Evolutionary conservation across 257 asterid genomes (phyloP).

Genomic region (Phtheirospermum japonicum): DNA sequence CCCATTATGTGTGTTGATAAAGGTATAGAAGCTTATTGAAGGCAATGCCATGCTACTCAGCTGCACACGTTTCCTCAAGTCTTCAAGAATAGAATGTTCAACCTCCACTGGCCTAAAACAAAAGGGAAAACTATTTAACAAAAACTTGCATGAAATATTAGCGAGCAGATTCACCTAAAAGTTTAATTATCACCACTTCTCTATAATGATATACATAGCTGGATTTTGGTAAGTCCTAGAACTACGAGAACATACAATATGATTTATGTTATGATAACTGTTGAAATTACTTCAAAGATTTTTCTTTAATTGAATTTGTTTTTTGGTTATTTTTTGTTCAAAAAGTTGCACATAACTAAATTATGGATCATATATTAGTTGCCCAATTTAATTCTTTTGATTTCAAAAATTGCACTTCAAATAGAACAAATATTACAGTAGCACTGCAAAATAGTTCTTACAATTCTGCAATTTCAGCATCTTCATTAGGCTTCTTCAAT

Average conservation of each 20-base stretch:
- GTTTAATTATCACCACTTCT: constrained; percentile 3
- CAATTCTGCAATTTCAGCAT: neutral
- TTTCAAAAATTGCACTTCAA: constrained; percentile 6
- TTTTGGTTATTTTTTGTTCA: neutral
- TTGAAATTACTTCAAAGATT: neutral
- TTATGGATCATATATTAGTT: neutral
- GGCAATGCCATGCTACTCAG: constrained; percentile 74
- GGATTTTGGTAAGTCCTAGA: too few species aligned
- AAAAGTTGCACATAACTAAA: neutral
- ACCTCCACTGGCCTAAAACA: constrained; percentile 72
- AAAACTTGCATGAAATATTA: constrained; percentile 11
- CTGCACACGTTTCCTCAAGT: constrained; percentile 90
- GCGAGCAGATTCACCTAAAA: constrained; percentile 22
- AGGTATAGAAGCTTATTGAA: constrained; percentile 89
- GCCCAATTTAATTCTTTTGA: too few species aligned
- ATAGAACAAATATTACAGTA: neutral
- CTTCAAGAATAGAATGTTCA: constrained; percentile 93
- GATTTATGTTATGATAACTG: constrained; percentile 4
- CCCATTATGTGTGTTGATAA: constrained; percentile 89
- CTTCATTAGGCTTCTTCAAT: neutral
- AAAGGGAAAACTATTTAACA: constrained; percentile 3
- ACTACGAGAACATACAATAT: constrained; percentile 3
- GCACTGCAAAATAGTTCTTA: neutral
- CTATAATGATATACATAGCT: too few species aligned
- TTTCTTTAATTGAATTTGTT: neutral